Evolutionary conservation across 148 eudicot genomes (phyloP).

Genomic region (Gaultheria prostrata): DNA sequence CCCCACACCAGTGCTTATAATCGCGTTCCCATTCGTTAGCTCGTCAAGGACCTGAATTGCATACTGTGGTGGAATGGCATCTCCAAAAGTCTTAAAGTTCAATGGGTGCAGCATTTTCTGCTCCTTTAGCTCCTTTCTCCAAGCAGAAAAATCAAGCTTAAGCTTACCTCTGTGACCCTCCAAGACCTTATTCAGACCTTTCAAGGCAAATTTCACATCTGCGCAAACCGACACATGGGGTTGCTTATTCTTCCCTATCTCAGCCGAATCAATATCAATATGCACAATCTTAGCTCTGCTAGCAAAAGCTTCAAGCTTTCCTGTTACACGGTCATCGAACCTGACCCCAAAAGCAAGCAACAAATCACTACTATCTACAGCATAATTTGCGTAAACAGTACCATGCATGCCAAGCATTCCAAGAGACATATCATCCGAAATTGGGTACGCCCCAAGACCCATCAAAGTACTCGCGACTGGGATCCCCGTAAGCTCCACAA

Average conservation of each 20-base stretch:
- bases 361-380: constrained; percentile 81
- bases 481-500: constrained; percentile 69
- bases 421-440: constrained; percentile 50
- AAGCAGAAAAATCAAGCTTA: too few relatives aligned
- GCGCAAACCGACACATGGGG: constrained; percentile 83
- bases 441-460: constrained; percentile 72
- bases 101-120: constrained; percentile 38
- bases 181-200: too few relatives aligned
- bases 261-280: constrained; percentile 86
- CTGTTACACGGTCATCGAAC: constrained; percentile 88
- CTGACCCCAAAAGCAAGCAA: constrained; percentile 85
- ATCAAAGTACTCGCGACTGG: constrained; percentile 88
- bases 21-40: constrained; percentile 43
- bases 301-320: constrained; percentile 87
- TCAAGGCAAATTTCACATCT: constrained; percentile 43
- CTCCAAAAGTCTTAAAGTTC: constrained; percentile 47
- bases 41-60: constrained; percentile 57
- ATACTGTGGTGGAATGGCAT: constrained; percentile 55
- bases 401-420: constrained; percentile 94
- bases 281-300: constrained; percentile 88
- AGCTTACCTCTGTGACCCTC: too few relatives aligned
- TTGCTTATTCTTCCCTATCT: constrained; percentile 91
- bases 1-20: constrained; percentile 58
- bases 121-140: not conserved
- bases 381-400: constrained; percentile 28